These are phyloP conservation scores for Aspergillus ellipticus DNA, from an alignment of 495 filamentous ascomycete genomes.

Conservation along the genomic window DNA sequence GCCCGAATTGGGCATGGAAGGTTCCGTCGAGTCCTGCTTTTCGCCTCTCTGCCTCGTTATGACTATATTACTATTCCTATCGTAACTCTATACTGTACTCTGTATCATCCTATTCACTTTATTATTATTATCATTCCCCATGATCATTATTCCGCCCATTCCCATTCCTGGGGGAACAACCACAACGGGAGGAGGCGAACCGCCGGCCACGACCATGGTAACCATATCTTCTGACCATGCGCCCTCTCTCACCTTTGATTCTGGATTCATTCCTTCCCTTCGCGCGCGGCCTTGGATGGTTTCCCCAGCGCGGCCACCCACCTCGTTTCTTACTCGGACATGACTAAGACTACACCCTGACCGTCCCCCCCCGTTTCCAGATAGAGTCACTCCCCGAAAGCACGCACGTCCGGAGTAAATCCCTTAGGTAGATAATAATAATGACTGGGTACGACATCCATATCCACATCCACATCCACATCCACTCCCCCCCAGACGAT, in stretches of 20 bases:
- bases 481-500: not conserved
- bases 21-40: not conserved
- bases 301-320: not conserved
- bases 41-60: not conserved
- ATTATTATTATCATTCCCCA: not conserved
- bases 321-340: not conserved
- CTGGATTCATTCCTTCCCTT: not conserved
- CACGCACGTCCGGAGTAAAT: not conserved
- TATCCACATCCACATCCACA: too few species aligned
- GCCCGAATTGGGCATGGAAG: constrained; percentile 6
- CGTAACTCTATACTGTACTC: not conserved
- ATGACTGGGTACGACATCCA: not conserved
- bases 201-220: not conserved
- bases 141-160: not conserved
- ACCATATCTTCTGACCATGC: not conserved
- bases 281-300: not conserved
- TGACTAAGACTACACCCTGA: not conserved
- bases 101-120: not conserved
- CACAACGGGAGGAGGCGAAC: not conserved
- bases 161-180: too few species aligned
- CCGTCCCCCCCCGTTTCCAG: not conserved
- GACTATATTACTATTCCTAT: not conserved
- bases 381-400: not conserved
- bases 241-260: not conserved
- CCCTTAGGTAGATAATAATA: not conserved